phyloP scores from a whole-genome alignment of 768 basidiomycete species.

The Hysterangium stoloniferum region DNA sequence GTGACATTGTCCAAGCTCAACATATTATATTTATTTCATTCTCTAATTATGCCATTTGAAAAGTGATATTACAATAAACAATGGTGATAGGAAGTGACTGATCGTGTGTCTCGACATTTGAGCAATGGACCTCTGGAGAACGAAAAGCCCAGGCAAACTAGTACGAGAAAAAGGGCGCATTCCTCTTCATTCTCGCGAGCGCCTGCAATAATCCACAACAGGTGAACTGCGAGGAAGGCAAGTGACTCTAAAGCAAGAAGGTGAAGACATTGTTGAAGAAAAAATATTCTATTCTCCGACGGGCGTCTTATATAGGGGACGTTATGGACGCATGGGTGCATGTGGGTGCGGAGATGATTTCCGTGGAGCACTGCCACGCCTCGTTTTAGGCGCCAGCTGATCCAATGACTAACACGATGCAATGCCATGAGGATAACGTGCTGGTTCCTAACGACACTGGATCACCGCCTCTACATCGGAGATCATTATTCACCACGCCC shows the following conservation, averaged over 20 bases:
- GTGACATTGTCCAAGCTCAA: no score
- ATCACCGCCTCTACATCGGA: no score
- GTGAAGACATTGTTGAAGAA: background rate
- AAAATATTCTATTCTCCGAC: background rate
- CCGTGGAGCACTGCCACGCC: no score
- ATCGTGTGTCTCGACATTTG: background rate
- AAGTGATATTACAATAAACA: background rate
- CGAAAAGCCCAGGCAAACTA: background rate
- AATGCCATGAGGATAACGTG: no score
- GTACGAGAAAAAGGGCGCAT: background rate
- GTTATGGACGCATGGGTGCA: no score
- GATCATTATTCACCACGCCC: no score
- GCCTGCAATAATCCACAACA: constrained; percentile 4
- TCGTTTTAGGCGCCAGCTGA: no score
- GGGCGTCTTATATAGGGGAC: constrained; percentile 1
- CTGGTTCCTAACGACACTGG: no score
- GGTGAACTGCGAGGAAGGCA: background rate
- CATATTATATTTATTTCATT: no score
- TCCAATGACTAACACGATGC: no score
- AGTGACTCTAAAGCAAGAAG: constrained; percentile 4
- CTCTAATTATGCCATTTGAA: no score
- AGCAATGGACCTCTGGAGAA: background rate
- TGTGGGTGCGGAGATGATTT: no score
- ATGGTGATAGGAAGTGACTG: background rate
- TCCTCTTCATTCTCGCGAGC: background rate